Evolutionary conservation across 2,329 filamentous ascomycete genomes (phyloP).

Genomic region (Septoria petroselini): DNA sequence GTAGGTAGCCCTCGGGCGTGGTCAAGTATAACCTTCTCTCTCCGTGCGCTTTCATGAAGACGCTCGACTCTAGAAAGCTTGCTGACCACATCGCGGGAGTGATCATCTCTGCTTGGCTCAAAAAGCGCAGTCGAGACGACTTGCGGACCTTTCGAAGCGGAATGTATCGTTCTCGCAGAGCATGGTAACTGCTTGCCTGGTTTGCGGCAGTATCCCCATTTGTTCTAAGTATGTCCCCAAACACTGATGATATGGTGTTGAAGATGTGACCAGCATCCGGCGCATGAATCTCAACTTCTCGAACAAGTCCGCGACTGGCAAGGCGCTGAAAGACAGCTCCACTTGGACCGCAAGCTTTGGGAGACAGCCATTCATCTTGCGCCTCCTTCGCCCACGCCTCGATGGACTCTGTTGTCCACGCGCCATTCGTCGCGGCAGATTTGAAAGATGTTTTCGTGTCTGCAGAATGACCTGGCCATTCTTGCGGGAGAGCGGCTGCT

Average conservation of each 20-base stretch:
- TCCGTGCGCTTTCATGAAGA: conserved; percentile 67
- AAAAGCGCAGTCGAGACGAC: conserved; percentile 67
- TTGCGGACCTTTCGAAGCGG: conserved; percentile 74
- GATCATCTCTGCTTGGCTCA: conserved; percentile 68
- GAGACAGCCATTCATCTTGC: conserved; percentile 59
- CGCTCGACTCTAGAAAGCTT: conserved; percentile 64
- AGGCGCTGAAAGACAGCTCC: conserved; percentile 67
- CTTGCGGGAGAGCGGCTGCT: conserved; percentile 45
- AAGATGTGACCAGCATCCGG: conserved; percentile 67
- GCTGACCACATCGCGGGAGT: conserved; percentile 70
- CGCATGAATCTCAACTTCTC: conserved; percentile 59
- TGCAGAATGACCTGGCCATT: conserved; percentile 44
- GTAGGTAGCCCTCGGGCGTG: conserved; percentile 70
- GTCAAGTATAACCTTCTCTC: conserved; percentile 70
- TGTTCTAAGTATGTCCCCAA: conserved; percentile 49
- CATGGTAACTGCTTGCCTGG: conserved; percentile 52
- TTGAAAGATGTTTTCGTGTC: conserved; percentile 30
- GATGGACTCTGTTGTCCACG: conserved; percentile 50
- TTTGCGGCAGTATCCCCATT: conserved; percentile 19
- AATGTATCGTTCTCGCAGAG: conserved; percentile 67
- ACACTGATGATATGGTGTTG: conserved; percentile 59
- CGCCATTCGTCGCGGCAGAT: conserved; percentile 41
- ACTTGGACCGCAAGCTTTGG: conserved; percentile 64
- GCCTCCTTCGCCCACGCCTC: conserved; percentile 46
- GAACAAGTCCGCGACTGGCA: conserved; percentile 69